Evolutionary conservation across 306 rosid genomes (phyloP), one percentile per base, ranked within the genome.

Genomic region (Nissolia schottii): DNA sequence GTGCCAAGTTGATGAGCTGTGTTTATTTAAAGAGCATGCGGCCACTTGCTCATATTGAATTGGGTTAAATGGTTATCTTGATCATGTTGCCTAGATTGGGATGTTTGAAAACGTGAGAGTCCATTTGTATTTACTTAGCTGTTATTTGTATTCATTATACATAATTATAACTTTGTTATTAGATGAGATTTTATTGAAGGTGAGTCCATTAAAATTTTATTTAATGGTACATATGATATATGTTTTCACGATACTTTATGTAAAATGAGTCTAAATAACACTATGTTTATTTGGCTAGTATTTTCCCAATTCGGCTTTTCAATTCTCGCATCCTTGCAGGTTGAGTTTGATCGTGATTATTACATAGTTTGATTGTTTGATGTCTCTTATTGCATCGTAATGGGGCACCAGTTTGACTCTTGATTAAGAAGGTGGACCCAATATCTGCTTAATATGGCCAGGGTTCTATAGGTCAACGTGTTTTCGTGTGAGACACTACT

Each of bases 381-480:
- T 69, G 77, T 68, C 45, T 73, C 10, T 14, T 3, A 27, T 12
- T 31, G 80, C 71, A 38, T 62, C 63, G 66, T 38, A 18, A 4
- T 15, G 58, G 77, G 63, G 63, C 25, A 56, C 45, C 68, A n/a
- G 35, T 68, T 16, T 25, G 77, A 73, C 32, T 3, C 14, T 37
- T 69, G 53, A 45, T 43, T 54, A 70, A 53, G 66, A 48, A 19
- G 64, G 64, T 37, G 76, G 76, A 31, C 71, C 77, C 61, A 2
- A 27, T 3, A 20, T 32, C n/a, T 6, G 45, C 13, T 43, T 31
- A 32, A 56, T 25, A 29, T 25, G 56, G 57, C 59, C 65, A 3
- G 34, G 28, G 35, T 18, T 38, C 14, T 35, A 25, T 12, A 13
- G 13, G 32, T 37, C 66, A 15, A 75, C 37, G 57, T 41, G 79